Evolutionary conservation across 768 basidiomycete species (phyloP), one percentile per base, ranked within the genome.

Genomic region (Leucocoprinus leucothites): DNA sequence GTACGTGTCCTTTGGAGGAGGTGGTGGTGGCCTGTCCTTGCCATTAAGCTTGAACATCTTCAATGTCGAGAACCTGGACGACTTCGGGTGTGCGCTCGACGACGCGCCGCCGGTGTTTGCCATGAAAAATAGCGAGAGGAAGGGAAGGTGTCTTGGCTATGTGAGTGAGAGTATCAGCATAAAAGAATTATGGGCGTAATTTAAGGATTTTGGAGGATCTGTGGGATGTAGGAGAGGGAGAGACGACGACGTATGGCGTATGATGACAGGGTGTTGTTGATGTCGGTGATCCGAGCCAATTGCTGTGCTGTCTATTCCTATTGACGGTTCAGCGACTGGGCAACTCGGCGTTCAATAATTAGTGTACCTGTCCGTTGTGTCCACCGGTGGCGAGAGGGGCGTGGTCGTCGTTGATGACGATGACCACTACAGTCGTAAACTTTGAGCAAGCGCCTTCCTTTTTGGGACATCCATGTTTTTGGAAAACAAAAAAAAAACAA

Each of bases 1-100:
- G 61, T 73, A 74, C 6, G 72, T 63, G 60, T 89, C 87, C 68
- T 89, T 88, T 38, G 86, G 86, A 0, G 87, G 87, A 1, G 73
- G 80, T 6, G 80, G 82, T 0, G 84, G 84, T 0, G 84, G 82
- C 57, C 64, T 68, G 16, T 63, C 65, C 58, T 61, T 70, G 21
- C 63, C 48, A 22, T 53, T 53, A 44, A 70, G 64, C 47, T 69
- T 69, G 64, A 73, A 71, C 16, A 66, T 63, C 57, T 68, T 71
- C 58, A 73, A 61, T 4, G 69, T 70, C 7, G 68, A 69, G 43
- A 71, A 70, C 6, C 71, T 66, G 18, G 70, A 69, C 9, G 54
- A 48, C 28, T 42, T 55, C 19, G 28, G 16, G 62, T 57, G 46
- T 60, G 67, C 38, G 36, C 40, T 42, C 58, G 38, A n/a, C 38